These are phyloP conservation scores for Paracorniculantispora psalliotae DNA, from an alignment of 2,329 filamentous ascomycete species.

Conservation along the genomic window DNA sequence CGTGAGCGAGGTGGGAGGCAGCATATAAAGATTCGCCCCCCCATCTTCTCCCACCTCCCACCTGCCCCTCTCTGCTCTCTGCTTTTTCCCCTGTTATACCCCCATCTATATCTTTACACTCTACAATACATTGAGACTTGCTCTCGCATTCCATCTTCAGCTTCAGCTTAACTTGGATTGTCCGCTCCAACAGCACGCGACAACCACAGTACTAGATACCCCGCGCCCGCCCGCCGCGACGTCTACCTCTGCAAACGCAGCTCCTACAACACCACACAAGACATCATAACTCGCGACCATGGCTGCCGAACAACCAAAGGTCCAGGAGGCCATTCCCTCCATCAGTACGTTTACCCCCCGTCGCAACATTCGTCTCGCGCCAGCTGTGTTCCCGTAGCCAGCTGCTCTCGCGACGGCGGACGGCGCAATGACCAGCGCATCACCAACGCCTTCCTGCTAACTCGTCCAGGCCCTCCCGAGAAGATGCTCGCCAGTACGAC, in stretches of 20 bases:
- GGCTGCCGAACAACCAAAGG: conserved; percentile 35
- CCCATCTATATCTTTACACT: conserved; percentile 2
- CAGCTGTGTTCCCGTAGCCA: no score
- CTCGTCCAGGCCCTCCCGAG: conserved; percentile 51
- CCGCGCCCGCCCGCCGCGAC: neutral
- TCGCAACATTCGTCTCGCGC: no score
- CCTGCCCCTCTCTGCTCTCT: conserved; percentile 20
- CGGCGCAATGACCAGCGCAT: no score
- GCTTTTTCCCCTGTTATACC: conserved; percentile 4
- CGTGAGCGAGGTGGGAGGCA: no score
- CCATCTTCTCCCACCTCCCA: neutral
- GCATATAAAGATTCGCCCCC: conserved; percentile 14
- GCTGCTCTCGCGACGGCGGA: no score
- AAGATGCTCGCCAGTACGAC: conserved; percentile 64
- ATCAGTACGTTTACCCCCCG: conserved; percentile 21
- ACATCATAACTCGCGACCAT: conserved; percentile 30
- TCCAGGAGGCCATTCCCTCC: conserved; percentile 28
- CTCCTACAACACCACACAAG: neutral
- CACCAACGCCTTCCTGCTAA: conserved; percentile 20
- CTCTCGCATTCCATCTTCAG: neutral
- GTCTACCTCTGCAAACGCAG: neutral
- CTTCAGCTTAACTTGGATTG: no score
- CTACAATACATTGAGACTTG: neutral
- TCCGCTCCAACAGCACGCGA: no score
- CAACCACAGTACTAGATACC: no score